Conservation (phyloP, 2,329 filamentous ascomycete genomes). For the Cytospora piceicola region DNA sequence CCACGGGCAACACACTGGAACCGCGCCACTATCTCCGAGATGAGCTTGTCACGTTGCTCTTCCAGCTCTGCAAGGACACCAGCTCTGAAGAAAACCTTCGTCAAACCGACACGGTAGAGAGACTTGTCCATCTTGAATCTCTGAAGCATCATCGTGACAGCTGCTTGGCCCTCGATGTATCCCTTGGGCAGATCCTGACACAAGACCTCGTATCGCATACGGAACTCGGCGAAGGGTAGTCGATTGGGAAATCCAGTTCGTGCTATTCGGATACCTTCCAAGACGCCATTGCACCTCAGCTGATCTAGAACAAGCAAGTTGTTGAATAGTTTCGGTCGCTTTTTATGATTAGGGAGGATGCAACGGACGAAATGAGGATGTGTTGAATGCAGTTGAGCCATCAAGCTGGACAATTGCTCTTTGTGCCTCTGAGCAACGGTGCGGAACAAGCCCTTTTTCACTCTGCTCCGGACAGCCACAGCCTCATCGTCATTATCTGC, state of each 20-base stretch:
- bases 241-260: conserved; percentile 96
- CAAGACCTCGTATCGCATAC: conserved; percentile 93
- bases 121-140: conserved; percentile 83
- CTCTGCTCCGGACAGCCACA: conserved; percentile 72
- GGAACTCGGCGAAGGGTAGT: conserved; percentile 89
- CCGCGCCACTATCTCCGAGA: conserved; percentile 88
- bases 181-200: conserved; percentile 87
- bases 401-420: conserved; percentile 94
- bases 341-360: conserved; percentile 98
- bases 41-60: conserved; percentile 90
- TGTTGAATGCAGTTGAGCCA: conserved; percentile 91
- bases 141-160: conserved; percentile 83
- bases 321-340: conserved; percentile 89
- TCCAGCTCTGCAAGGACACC: conserved; percentile 95
- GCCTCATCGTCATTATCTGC: conserved; percentile 77
- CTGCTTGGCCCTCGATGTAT: conserved; percentile 87
- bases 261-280: conserved; percentile 98
- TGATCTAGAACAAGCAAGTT: conserved; percentile 94
- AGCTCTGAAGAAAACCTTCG: conserved; percentile 97
- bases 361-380: conserved; percentile 98
- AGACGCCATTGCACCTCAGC: conserved; percentile 95
- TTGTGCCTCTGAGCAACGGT: conserved; percentile 97
- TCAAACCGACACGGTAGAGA: conserved; percentile 90
- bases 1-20: conserved; percentile 94
- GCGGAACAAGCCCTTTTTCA: conserved; percentile 96